These are phyloP conservation scores for Corymbia calophylla DNA, from an alignment of 441 rosid species.

Conservation along the genomic window DNA sequence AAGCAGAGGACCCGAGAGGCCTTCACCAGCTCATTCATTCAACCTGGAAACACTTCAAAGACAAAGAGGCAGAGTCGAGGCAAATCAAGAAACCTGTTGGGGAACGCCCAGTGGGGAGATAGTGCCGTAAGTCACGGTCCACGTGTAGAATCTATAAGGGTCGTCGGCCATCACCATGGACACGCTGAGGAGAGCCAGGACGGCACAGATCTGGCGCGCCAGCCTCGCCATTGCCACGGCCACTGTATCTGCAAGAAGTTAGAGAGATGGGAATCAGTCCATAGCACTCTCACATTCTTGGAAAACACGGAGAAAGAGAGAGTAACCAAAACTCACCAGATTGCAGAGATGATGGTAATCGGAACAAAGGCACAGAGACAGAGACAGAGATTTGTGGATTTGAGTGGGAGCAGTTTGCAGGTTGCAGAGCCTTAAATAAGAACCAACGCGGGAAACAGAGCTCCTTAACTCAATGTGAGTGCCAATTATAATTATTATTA, in stretches of 20 bases:
- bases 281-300: not conserved
- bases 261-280: not conserved
- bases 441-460: not conserved
- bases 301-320: not conserved
- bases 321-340: not conserved
- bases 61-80: not conserved
- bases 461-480: not conserved
- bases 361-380: not conserved
- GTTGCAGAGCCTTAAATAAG: not conserved
- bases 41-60: not conserved
- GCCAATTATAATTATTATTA: not conserved
- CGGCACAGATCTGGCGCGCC: conserved; percentile 28
- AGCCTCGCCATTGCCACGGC: conserved; percentile 28
- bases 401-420: not conserved
- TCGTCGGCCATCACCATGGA: conserved; percentile 46
- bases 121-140: conserved; percentile 73
- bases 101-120: conserved; percentile 62
- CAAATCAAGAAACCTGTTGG: conserved; percentile 45
- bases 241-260: not conserved
- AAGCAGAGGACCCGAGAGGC: not conserved
- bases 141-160: conserved; percentile 58
- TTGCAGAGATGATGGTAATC: conserved; percentile 8
- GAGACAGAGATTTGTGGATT: not conserved
- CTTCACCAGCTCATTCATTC: not conserved
- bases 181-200: conserved; percentile 38